These are phyloP conservation scores for Pythium graminicola DNA, from an alignment of 352 stramenopile species.

Conservation along the genomic window DNA sequence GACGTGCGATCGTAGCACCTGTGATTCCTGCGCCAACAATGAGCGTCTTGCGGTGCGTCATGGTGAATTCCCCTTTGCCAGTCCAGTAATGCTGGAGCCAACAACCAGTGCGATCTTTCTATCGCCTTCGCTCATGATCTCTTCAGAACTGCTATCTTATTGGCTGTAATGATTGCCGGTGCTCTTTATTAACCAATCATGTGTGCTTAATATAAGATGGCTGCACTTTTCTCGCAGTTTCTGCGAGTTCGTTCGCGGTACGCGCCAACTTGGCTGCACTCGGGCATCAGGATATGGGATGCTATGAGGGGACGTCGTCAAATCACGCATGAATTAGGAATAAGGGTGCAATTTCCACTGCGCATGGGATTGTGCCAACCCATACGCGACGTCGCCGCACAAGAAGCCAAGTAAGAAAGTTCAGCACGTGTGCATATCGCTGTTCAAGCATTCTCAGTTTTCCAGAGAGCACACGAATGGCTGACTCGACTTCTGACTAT, in stretches of 20 bases:
- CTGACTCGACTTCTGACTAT: too few relatives aligned
- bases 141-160: background rate
- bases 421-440: too few relatives aligned
- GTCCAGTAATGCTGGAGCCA: background rate
- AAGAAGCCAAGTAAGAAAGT: too few relatives aligned
- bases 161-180: background rate
- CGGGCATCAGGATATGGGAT: too few relatives aligned
- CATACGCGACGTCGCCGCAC: too few relatives aligned
- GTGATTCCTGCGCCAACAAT: slow-evolving; percentile 63
- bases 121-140: slow-evolving; percentile 10
- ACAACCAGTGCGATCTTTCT: background rate
- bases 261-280: too few relatives aligned
- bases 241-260: too few relatives aligned
- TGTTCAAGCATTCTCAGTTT: too few relatives aligned
- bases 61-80: background rate
- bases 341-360: background rate
- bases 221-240: too few relatives aligned
- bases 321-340: background rate
- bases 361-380: too few relatives aligned
- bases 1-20: slow-evolving; percentile 37
- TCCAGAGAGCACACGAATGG: too few relatives aligned
- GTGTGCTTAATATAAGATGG: slow-evolving; percentile 2
- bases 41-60: slow-evolving; percentile 34
- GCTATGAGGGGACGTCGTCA: too few relatives aligned
- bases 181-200: background rate